Percentiles rank a stretch among this genome's conserved stretches.
Conservation (phyloP, 2,329 filamentous ascomycete genomes). For the Corniculantispora saksenae region DNA sequence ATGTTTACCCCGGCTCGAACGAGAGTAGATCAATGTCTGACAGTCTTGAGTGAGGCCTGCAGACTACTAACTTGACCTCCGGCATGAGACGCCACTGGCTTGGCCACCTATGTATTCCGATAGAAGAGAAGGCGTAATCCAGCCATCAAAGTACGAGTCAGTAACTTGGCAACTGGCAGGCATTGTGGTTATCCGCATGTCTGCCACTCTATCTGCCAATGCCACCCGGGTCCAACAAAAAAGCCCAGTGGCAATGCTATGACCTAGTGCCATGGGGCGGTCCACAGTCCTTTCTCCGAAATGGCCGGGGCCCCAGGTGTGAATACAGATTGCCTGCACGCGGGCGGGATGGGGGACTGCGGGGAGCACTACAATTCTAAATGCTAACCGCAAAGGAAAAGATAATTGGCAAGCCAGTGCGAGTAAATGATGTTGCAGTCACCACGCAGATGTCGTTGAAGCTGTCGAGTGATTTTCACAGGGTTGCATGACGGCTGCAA, state of each 20-base stretch:
- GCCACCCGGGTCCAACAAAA: no score
- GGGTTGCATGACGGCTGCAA: neutral
- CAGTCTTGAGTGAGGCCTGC: no score
- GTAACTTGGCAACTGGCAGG: neutral
- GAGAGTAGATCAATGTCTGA: no score
- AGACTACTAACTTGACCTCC: neutral
- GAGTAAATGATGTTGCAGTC: neutral
- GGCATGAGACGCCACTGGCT: neutral
- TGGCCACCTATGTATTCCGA: neutral
- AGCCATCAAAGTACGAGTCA: neutral
- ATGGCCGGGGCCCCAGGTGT: neutral
- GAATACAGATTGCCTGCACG: neutral
- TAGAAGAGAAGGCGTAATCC: neutral
- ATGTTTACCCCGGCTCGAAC: no score
- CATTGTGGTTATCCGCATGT: neutral
- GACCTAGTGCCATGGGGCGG: neutral
- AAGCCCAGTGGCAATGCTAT: no score
- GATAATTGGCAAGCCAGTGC: no score
- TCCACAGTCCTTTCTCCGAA: constrained; percentile 6
- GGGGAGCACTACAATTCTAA: neutral
- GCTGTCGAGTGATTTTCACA: neutral
- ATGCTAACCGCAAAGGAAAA: neutral
- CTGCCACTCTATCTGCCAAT: no score
- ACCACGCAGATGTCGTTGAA: neutral
- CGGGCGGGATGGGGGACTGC: neutral